Conservation (phyloP, 1,139 yeast genomes). For the Hemisphaericaspora subhashii region DNA sequence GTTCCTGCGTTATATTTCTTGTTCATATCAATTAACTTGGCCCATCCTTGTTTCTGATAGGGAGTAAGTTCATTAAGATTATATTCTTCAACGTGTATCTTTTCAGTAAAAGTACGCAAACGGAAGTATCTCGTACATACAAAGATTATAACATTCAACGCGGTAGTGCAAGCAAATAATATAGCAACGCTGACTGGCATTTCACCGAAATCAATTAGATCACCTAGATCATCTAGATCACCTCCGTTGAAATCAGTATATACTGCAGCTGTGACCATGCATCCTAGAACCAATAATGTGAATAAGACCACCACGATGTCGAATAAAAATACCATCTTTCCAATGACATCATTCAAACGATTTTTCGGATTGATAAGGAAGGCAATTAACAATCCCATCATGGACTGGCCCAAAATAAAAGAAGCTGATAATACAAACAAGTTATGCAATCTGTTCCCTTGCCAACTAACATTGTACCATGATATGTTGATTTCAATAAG, state of each 20-base stretch:
- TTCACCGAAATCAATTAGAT: constrained; percentile 10
- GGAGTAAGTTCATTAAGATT: constrained; percentile 27
- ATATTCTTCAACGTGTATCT: constrained; percentile 32
- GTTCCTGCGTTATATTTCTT: constrained; percentile 33
- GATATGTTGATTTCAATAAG: constrained; percentile 16
- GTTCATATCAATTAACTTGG: constrained; percentile 35
- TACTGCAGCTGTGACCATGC: constrained; percentile 12
- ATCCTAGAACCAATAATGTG: constrained; percentile 8
- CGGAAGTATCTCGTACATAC: constrained; percentile 17
- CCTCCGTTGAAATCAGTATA: constrained; percentile 11
- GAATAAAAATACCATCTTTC: constrained; percentile 15
- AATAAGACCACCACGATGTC: constrained; percentile 4
- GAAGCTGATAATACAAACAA: constrained; percentile 16
- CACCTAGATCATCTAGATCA: too few relatives aligned
- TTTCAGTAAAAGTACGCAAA: constrained; percentile 14
- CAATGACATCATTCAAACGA: constrained; percentile 17
- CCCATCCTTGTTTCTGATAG: constrained; percentile 36
- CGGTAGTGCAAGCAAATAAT: constrained; percentile 14
- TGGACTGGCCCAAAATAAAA: constrained; percentile 16
- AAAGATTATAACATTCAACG: constrained; percentile 12
- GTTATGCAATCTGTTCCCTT: constrained; percentile 16
- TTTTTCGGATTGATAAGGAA: constrained; percentile 16
- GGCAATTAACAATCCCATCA: constrained; percentile 15
- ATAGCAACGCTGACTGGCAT: constrained; percentile 16
- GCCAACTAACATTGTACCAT: constrained; percentile 9